Conservation (phyloP, 768 basidiomycete species). For the Clitopilus hobsonii region DNA sequence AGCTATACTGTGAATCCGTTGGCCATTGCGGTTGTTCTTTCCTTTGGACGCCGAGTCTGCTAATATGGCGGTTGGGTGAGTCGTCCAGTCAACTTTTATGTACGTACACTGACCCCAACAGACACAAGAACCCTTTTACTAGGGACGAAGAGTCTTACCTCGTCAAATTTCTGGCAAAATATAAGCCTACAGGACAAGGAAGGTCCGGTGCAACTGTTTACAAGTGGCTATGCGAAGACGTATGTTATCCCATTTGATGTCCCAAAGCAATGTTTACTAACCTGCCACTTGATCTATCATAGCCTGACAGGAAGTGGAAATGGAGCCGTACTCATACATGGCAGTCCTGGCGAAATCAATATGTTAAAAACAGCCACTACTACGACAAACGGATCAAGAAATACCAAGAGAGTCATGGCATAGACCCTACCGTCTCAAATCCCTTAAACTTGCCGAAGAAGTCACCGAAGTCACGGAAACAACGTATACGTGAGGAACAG, state of each 20-base stretch:
- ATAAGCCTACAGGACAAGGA: conserved; percentile 34
- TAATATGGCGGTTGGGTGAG: neutral
- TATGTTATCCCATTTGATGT: conserved; percentile 19
- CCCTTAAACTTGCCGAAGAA: neutral
- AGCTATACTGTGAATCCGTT: too few species aligned
- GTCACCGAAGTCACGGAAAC: neutral
- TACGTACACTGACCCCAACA: neutral
- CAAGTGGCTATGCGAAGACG: conserved; percentile 38
- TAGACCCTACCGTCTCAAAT: neutral
- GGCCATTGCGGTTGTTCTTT: too few species aligned
- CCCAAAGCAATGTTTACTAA: neutral
- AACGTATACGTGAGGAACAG: neutral
- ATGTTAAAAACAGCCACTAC: conserved; percentile 34
- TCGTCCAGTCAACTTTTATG: neutral
- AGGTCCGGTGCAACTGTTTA: conserved; percentile 46
- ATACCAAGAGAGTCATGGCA: conserved; percentile 30
- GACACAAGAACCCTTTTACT: conserved; percentile 18
- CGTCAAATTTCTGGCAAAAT: conserved; percentile 42
- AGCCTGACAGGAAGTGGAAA: conserved; percentile 40
- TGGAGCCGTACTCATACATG: conserved; percentile 50
- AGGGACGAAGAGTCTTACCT: conserved; percentile 37
- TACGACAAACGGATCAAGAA: conserved; percentile 40
- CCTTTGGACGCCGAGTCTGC: too few species aligned
- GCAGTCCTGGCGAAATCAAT: conserved; percentile 66
- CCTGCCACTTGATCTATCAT: neutral